phyloP scores from a whole-genome alignment of 345 rosid genomes.

The Geranium brycei region DNA sequence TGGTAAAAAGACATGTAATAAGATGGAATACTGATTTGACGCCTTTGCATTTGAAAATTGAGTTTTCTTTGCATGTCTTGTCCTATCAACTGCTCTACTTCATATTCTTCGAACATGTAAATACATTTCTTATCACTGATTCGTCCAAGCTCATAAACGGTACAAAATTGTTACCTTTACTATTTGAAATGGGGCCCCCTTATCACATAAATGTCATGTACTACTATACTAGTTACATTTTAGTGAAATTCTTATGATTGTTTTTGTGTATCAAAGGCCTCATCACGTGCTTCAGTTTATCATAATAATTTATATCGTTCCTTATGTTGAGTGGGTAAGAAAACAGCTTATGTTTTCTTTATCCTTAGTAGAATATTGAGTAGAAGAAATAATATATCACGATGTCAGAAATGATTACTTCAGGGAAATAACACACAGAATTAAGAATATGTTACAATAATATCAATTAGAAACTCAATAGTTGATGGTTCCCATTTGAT shows the following conservation, averaged over 20 bases:
- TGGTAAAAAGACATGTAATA: too few relatives aligned
- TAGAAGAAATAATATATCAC: background rate
- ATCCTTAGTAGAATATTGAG: background rate
- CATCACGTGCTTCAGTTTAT: background rate
- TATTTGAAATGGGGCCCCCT: too few relatives aligned
- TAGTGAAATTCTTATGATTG: background rate
- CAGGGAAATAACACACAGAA: background rate
- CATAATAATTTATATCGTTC: background rate
- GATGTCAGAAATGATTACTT: background rate
- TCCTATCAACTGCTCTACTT: too few relatives aligned
- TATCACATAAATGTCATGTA: too few relatives aligned
- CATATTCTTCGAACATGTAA: too few relatives aligned
- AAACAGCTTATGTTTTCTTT: background rate
- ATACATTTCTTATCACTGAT: too few relatives aligned
- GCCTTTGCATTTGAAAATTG: too few relatives aligned
- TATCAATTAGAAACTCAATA: background rate
- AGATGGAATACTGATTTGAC: too few relatives aligned
- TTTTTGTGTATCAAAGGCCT: background rate
- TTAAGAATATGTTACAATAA: background rate
- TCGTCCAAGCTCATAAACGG: too few relatives aligned
- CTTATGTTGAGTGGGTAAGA: background rate
- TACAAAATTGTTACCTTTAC: too few relatives aligned
- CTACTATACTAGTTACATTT: too few relatives aligned
- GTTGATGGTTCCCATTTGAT: background rate
- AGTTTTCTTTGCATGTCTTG: too few relatives aligned